Percentiles rank a stretch among this genome's conserved stretches.
Evolutionary conservation across 2,329 filamentous ascomycete genomes (phyloP).

Genomic region (Metarhizium robertsii): DNA sequence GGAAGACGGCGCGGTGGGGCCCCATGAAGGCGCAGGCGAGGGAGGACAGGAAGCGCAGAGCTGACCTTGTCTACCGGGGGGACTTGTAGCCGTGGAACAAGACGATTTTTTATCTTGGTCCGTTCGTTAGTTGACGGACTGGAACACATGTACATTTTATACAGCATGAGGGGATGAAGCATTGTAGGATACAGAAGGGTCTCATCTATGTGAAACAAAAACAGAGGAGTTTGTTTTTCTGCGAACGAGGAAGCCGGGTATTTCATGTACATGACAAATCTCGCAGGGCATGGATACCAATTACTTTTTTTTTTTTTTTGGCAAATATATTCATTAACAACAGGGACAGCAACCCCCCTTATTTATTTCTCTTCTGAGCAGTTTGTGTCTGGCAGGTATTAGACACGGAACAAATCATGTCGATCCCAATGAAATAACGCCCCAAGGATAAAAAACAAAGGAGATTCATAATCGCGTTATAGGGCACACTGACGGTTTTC

Average conservation of each 20-base stretch:
- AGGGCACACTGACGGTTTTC: slow-evolving; percentile 3
- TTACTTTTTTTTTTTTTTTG: background rate
- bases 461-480: background rate
- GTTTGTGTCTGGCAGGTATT: background rate
- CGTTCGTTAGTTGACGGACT: no score
- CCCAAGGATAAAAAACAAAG: background rate
- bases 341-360: background rate
- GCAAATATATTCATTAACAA: background rate
- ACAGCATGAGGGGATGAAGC: no score
- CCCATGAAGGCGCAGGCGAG: slow-evolving; percentile 43
- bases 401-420: background rate
- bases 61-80: slow-evolving; percentile 40
- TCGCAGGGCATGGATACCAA: background rate
- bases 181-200: no score
- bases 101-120: no score
- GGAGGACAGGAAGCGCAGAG: slow-evolving; percentile 45
- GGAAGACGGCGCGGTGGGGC: slow-evolving; percentile 47
- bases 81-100: slow-evolving; percentile 29
- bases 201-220: no score
- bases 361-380: background rate
- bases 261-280: slow-evolving; percentile 2
- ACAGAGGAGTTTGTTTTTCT: no score
- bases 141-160: no score
- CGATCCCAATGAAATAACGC: background rate
- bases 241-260: no score